Base-by-base conservation (phyloP, 768 basidiomycete species). In the Termitomyces sp. region DNA sequence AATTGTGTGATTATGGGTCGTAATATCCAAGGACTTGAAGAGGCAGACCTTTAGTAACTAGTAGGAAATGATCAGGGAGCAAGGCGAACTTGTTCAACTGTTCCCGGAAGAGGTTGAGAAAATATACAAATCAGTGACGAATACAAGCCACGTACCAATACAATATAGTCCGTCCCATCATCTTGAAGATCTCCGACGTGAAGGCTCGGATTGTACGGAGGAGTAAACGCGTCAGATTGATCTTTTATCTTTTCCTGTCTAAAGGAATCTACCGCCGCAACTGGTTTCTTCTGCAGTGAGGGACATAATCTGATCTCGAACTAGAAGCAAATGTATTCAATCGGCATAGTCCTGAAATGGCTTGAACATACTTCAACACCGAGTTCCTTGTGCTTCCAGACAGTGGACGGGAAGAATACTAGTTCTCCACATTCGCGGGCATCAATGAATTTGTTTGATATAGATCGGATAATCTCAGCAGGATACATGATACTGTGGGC, bases 81-180 rank as follows among this genome's bases (percentile, higher is more conserved):
- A 97, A 83, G 35, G 92, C 86, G 72, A 82, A 96, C 74, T 93
- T 94, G 74, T 94, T 95, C 67, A 94, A 73, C 91, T 94, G 47
- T 55, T 40, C 26, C n/a, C 41, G 46, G 23, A 41, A 38, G n/a
- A 49, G 28, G 23, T 57, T 23, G 20, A 50, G 51, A 50, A 30
- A 44, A 55, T 26, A 26, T 14, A 30, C 32, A 56, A 32, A 46
- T 43, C 13, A 41, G 16, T 23, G 23, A 20, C 26, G 36, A 52
- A 38, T 20, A 32, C 16, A 48, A n/a, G 51, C 26, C 52, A 69
- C 84, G 66, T 65, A 93, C 93, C 75, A 95, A 72, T 23, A 89
- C 77, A 40, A 82, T 82, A 71, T 91, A 92, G 50, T 83, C 79
- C 36, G 78, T 77, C 10, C 75, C 78, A 47, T 81, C 82, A 58